Conservation (phyloP, 495 filamentous ascomycete species). For the Penicillium pulvis region DNA sequence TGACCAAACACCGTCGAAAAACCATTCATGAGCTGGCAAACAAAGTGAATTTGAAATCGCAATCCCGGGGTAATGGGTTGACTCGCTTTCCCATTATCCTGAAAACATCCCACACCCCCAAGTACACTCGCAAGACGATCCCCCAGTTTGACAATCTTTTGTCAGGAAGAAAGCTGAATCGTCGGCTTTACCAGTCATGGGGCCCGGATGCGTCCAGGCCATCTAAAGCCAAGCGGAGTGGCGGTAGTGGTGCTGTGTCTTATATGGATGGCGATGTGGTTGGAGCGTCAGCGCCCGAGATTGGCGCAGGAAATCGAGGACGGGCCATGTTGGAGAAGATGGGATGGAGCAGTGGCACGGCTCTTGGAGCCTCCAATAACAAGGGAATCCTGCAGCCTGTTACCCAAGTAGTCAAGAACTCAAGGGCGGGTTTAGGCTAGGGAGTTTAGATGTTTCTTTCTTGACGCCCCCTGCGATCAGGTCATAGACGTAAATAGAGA, state of each 20-base stretch:
- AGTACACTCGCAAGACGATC: slow-evolving; percentile 50
- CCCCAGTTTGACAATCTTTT: slow-evolving; percentile 39
- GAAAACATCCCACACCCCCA: slow-evolving; percentile 65
- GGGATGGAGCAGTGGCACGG: slow-evolving; percentile 91
- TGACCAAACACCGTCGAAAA: slow-evolving; percentile 76
- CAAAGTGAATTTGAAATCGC: slow-evolving; percentile 74
- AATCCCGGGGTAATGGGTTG: slow-evolving; percentile 75
- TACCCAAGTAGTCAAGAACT: slow-evolving; percentile 82
- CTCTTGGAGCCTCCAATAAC: slow-evolving; percentile 79
- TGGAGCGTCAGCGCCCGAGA: slow-evolving; percentile 78
- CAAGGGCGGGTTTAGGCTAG: slow-evolving; percentile 80
- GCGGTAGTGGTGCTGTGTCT: slow-evolving; percentile 47
- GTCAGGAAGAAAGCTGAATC: slow-evolving; percentile 33
- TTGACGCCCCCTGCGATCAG: not conserved
- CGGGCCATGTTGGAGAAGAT: slow-evolving; percentile 93
- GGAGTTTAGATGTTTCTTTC: not conserved
- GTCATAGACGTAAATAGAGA: not conserved
- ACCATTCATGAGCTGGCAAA: slow-evolving; percentile 74
- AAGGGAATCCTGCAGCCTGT: slow-evolving; percentile 88
- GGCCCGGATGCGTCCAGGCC: slow-evolving; percentile 23
- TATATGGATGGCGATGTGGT: slow-evolving; percentile 90
- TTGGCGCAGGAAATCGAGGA: slow-evolving; percentile 82
- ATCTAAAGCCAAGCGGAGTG: slow-evolving; percentile 39
- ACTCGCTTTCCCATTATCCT: slow-evolving; percentile 75
- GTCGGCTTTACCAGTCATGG: slow-evolving; percentile 37